These are phyloP conservation scores for Penicillium waksmanii DNA, from an alignment of 495 filamentous ascomycete genomes.

Conservation along the genomic window DNA sequence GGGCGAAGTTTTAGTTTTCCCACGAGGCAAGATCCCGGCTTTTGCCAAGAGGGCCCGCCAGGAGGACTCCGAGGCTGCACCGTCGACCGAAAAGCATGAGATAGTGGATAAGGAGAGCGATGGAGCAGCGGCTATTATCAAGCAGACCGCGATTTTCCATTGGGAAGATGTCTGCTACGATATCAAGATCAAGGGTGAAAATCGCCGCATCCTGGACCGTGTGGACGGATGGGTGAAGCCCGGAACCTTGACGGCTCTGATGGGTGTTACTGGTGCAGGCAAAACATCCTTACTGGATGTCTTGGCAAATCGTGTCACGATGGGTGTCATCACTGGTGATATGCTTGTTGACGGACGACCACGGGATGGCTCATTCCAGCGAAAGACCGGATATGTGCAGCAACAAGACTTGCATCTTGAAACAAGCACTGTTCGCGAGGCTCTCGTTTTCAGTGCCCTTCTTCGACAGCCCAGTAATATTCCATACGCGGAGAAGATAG, in stretches of 20 bases:
- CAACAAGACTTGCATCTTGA: slow-evolving; percentile 90
- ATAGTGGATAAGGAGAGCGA: slow-evolving; percentile 54
- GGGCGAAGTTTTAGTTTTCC: slow-evolving; percentile 88
- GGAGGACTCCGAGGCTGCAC: slow-evolving; percentile 36
- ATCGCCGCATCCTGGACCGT: slow-evolving; percentile 76
- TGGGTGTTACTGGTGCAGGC: slow-evolving; percentile 67
- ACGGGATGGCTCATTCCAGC: slow-evolving; percentile 79
- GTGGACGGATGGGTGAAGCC: slow-evolving; percentile 93
- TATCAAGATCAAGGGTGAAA: slow-evolving; percentile 80
- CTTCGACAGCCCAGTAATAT: slow-evolving; percentile 78
- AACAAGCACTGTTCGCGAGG: slow-evolving; percentile 81
- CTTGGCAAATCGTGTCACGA: slow-evolving; percentile 74
- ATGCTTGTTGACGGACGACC: slow-evolving; percentile 81
- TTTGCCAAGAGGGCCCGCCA: slow-evolving; percentile 56
- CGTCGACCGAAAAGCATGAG: slow-evolving; percentile 41
- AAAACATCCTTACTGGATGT: slow-evolving; percentile 62
- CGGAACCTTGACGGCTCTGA: slow-evolving; percentile 86
- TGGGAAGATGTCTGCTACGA: slow-evolving; percentile 89
- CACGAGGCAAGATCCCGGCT: slow-evolving; percentile 69
- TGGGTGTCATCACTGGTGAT: slow-evolving; percentile 84
- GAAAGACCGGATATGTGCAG: slow-evolving; percentile 91
- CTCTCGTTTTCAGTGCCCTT: slow-evolving; percentile 79
- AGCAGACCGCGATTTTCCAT: slow-evolving; percentile 76
- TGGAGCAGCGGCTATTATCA: slow-evolving; percentile 37
- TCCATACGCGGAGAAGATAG: slow-evolving; percentile 73